These are phyloP conservation scores for Candida broadrunensis DNA, from an alignment of 805 yeast genomes.

Conservation along the genomic window DNA sequence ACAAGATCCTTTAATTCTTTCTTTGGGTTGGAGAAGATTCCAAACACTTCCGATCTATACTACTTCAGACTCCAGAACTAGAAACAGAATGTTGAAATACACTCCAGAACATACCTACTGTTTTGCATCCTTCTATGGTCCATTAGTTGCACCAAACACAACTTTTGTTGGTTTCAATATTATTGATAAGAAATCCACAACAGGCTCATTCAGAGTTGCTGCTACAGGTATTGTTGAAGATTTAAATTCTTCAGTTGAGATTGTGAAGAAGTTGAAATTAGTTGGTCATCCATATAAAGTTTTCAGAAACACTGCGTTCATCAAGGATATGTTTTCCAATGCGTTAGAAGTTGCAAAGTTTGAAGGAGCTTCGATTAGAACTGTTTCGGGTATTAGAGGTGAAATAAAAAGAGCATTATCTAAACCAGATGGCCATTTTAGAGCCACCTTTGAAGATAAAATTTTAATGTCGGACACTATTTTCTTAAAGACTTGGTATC, in stretches of 20 bases:
- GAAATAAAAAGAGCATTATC: constrained; percentile 93
- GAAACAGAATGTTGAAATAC: constrained; percentile 96
- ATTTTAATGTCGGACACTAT: constrained; percentile 86
- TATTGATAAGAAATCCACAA: constrained; percentile 78
- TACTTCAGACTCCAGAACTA: constrained; percentile 94
- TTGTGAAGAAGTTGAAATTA: constrained; percentile 91
- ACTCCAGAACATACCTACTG: constrained; percentile 98
- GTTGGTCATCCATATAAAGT: constrained; percentile 94
- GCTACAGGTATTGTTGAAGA: constrained; percentile 97
- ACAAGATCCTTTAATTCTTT: constrained; percentile 90
- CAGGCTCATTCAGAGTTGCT: constrained; percentile 89
- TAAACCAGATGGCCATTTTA: constrained; percentile 90
- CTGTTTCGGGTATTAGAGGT: constrained; percentile 97
- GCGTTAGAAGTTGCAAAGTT: constrained; percentile 94
- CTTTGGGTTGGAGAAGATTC: constrained; percentile 98
- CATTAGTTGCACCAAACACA: constrained; percentile 94
- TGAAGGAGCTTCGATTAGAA: constrained; percentile 95
- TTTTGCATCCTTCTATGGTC: constrained; percentile 94
- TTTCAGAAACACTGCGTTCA: constrained; percentile 93
- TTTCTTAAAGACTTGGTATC: constrained; percentile 94
- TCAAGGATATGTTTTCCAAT: constrained; percentile 93
- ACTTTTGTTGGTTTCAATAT: constrained; percentile 94
- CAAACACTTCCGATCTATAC: constrained; percentile 96
- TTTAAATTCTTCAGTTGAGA: constrained; percentile 84
- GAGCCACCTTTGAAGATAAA: constrained; percentile 97